Evolutionary conservation across 2,329 filamentous ascomycete species (phyloP).

Genomic region (Penicillium sclerotiorum): DNA sequence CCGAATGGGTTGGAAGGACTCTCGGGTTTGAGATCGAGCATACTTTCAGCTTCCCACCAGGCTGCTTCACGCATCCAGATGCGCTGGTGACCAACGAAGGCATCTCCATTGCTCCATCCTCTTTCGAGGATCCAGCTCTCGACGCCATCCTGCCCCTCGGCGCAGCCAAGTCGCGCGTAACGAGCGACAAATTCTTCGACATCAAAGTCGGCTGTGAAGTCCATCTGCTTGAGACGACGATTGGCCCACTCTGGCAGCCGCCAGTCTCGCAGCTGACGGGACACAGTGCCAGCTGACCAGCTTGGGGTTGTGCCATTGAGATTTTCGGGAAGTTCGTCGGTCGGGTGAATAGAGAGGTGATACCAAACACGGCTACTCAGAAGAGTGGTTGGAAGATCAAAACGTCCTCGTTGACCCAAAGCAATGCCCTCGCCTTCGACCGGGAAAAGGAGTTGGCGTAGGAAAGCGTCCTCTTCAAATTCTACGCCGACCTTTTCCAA

Average conservation of each 20-base stretch:
- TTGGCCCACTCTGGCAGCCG: constrained; percentile 96
- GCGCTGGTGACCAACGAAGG: constrained; percentile 84
- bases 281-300: constrained; percentile 93
- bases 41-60: constrained; percentile 97
- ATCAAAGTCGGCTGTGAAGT: constrained; percentile 97
- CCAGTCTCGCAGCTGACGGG: constrained; percentile 90
- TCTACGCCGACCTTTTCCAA: constrained; percentile 86
- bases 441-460: constrained; percentile 81
- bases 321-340: constrained; percentile 77
- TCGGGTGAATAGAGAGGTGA: constrained; percentile 88
- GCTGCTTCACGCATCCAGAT: constrained; percentile 93
- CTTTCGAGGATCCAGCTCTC: constrained; percentile 93
- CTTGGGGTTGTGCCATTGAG: constrained; percentile 73
- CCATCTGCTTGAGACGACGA: constrained; percentile 82
- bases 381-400: constrained; percentile 74
- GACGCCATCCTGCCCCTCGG: constrained; percentile 87
- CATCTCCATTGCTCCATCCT: constrained; percentile 97
- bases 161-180: constrained; percentile 81
- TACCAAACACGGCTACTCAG: constrained; percentile 92
- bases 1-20: constrained; percentile 50
- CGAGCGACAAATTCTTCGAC: constrained; percentile 85
- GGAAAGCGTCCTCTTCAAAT: constrained; percentile 77
- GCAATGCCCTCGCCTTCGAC: constrained; percentile 75
- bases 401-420: constrained; percentile 74
- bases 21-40: constrained; percentile 84